Evolutionary conservation across 2,329 filamentous ascomycete species (phyloP).

Genomic region (Cryphonectria parasitica): DNA sequence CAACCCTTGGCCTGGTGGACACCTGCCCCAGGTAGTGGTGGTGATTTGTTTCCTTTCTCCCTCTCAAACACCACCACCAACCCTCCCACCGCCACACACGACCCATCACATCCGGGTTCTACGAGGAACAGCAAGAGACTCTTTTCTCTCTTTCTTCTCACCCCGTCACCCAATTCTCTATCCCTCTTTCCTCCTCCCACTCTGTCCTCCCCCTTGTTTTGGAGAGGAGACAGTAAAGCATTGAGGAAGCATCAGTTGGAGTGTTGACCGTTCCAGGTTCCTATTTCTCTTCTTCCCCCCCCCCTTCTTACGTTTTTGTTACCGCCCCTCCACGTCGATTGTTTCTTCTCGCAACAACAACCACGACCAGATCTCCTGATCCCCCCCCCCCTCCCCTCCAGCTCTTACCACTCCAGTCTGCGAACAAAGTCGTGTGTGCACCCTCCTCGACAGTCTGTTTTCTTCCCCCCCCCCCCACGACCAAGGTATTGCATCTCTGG

Average conservation of each 20-base stretch:
- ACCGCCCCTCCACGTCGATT: not conserved
- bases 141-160: constrained; percentile 19
- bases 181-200: constrained; percentile 2
- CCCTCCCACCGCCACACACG: not conserved
- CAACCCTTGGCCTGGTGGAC: not conserved
- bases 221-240: constrained; percentile 3
- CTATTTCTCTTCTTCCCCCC: constrained; percentile 15
- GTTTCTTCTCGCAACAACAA: not conserved
- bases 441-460: not conserved
- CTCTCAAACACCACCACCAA: constrained; percentile 15
- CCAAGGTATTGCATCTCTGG: not conserved
- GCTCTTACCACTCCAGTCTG: not conserved
- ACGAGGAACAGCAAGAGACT: constrained; percentile 27
- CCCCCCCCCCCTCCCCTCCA: not conserved
- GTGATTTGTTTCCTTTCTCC: constrained; percentile 10
- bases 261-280: constrained; percentile 30
- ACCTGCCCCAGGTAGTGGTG: not conserved
- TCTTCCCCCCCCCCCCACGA: not conserved
- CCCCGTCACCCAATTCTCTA: constrained; percentile 12
- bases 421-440: not conserved
- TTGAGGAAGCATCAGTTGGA: constrained; percentile 20
- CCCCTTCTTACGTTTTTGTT: not conserved
- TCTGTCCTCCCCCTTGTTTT: not conserved
- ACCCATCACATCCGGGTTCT: constrained; percentile 5
- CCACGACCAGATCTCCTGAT: not conserved